Evolutionary conservation across 352 stramenopile species (phyloP), one percentile per base, ranked within the genome.

Genomic region (Phytophthora pistaciae): DNA sequence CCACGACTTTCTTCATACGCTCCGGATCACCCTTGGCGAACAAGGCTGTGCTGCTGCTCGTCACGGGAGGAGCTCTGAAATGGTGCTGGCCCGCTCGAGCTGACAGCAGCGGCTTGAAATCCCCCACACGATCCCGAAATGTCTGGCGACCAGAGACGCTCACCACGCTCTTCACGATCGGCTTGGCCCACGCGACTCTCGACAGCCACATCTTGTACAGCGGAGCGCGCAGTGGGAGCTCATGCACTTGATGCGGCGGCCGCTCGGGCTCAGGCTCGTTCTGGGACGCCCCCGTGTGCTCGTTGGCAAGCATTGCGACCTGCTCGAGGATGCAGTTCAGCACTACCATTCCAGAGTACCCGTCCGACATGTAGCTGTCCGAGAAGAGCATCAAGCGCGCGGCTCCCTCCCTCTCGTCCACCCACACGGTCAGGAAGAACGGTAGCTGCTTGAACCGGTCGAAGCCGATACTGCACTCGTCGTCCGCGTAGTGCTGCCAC

Each of bases 331-430:
- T 29, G 8, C 67, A 53, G 48, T 85, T 76, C 14, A 86, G 66
- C 5, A 84, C 60, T 49, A 79, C 79, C 20, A 70, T 56, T 5
- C 76, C 78, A 0, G 81, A 85, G 2, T 53, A 66, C 1, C 71
- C 61, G 42, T 89, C 81, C 11, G 78, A 82, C 81, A 89, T 86
- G 72, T 80, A 85, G 63, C 78, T 75, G 36, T 89, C 81, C 0
- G 78, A 70, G 21, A 87, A 78, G 64, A 89, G 60, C 46, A 89
- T 70, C 31, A 87, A 57, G 11, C 79, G 78, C 13, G 72, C 68
- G 18, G 18, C 33, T 1, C 25, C 52, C 13, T 54, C 52, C 29
- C 52, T n/a, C 3, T 56, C 13, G 38, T 80, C 66, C 1, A 75
- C 52, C 74, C 74, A 80, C 33, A 78, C 38, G 8, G 71, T 68